These are phyloP conservation scores for Hamamelis virginiana DNA, from an alignment of 164 flowering plant species.

Conservation along the genomic window DNA sequence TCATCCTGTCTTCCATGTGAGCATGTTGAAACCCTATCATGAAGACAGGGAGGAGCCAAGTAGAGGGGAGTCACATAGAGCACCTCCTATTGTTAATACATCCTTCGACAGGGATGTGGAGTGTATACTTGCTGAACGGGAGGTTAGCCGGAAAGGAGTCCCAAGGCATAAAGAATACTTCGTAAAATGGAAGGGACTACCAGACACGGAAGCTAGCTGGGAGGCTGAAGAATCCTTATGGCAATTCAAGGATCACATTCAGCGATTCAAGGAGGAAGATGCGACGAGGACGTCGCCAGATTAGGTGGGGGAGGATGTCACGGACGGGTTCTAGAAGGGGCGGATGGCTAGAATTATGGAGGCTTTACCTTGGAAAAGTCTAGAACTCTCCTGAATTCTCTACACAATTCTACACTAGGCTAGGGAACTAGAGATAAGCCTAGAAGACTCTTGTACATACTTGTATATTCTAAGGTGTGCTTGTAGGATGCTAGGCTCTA, in stretches of 20 bases:
- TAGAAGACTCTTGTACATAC: too few relatives aligned
- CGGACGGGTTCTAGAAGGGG: too few relatives aligned
- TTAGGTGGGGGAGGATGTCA: neutral
- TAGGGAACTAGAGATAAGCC: too few relatives aligned
- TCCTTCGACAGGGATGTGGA: neutral
- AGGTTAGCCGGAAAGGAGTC: neutral
- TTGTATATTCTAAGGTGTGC: too few relatives aligned
- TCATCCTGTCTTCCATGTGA: constrained; percentile 9
- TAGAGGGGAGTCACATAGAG: neutral
- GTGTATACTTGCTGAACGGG: neutral
- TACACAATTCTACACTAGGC: too few relatives aligned
- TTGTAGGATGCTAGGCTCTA: too few relatives aligned
- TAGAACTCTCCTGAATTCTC: too few relatives aligned
- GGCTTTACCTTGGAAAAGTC: too few relatives aligned
- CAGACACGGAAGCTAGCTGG: neutral
- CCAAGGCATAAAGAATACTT: neutral
- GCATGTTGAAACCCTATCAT: neutral
- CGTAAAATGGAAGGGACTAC: neutral
- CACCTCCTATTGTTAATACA: neutral
- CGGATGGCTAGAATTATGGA: too few relatives aligned
- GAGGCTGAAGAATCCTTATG: neutral
- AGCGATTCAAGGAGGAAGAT: neutral
- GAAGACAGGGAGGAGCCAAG: neutral
- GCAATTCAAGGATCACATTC: neutral
- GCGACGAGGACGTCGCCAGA: neutral